phyloP scores from a whole-genome alignment of 495 filamentous ascomycete genomes.

The Daldinia caldariorum region DNA sequence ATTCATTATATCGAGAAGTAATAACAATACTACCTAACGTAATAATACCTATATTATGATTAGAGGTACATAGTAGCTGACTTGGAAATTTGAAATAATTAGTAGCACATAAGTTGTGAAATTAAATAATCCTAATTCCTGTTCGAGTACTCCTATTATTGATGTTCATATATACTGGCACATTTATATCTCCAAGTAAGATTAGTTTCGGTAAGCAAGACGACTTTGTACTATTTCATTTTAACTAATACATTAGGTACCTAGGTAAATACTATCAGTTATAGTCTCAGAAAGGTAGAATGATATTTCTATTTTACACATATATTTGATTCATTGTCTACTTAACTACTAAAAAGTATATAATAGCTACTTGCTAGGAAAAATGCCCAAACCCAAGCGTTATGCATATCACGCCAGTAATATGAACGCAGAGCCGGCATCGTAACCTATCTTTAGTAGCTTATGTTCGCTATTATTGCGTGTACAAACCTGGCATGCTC shows the following conservation, averaged over 20 bases:
- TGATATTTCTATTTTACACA: not conserved
- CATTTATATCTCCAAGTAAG: not conserved
- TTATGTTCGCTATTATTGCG: constrained; percentile 48
- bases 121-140: too few species aligned
- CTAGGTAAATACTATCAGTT: too few species aligned
- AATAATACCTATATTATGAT: too few species aligned
- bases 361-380: not conserved
- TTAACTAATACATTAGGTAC: not conserved
- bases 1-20: too few species aligned
- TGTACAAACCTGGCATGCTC: constrained; percentile 36
- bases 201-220: not conserved
- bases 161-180: not conserved
- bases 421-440: not conserved
- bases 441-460: constrained; percentile 15
- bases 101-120: too few species aligned
- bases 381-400: not conserved
- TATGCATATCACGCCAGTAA: not conserved
- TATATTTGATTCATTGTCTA: not conserved
- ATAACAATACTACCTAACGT: too few species aligned
- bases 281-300: not conserved
- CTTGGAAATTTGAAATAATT: too few species aligned
- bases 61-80: too few species aligned
- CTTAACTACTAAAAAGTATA: not conserved
- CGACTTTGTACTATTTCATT: not conserved
- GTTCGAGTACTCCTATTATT: too few species aligned